phyloP scores from a whole-genome alignment of 306 rosid genomes.

The Cicer pinnatifidum region DNA sequence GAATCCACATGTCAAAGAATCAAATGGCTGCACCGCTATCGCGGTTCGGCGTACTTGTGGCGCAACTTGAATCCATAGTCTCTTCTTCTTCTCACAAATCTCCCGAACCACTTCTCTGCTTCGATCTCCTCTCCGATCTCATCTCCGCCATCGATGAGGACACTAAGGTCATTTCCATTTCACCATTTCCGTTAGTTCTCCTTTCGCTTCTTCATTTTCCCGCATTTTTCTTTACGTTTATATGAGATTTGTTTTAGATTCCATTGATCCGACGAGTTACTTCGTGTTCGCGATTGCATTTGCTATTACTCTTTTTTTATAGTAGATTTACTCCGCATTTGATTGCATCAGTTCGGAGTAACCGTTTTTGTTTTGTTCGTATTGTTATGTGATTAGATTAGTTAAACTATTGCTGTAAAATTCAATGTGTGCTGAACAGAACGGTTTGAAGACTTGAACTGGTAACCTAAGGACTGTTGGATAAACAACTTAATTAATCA shows the following conservation, averaged over 20 bases:
- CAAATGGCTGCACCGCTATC: slow-evolving; percentile 73
- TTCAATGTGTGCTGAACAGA: neutral
- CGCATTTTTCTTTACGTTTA: slow-evolving; percentile 5
- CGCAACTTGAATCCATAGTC: slow-evolving; percentile 94
- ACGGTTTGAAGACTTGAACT: slow-evolving; percentile 6
- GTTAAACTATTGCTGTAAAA: slow-evolving; percentile 13
- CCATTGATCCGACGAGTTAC: slow-evolving; percentile 31
- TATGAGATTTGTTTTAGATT: slow-evolving; percentile 14
- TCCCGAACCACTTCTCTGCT: slow-evolving; percentile 93
- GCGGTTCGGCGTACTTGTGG: slow-evolving; percentile 92
- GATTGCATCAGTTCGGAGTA: slow-evolving; percentile 31
- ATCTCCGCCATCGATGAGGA: slow-evolving; percentile 85
- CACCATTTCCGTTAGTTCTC: neutral
- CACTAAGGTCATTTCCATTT: slow-evolving; percentile 62
- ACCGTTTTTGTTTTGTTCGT: neutral
- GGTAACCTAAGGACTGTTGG: neutral
- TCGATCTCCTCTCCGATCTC: slow-evolving; percentile 99
- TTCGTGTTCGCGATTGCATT: slow-evolving; percentile 9
- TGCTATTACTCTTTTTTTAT: neutral
- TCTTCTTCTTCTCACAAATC: slow-evolving; percentile 78
- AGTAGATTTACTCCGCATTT: slow-evolving; percentile 26
- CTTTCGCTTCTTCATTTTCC: neutral
- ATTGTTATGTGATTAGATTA: slow-evolving; percentile 8
- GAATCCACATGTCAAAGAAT: slow-evolving; percentile 60
- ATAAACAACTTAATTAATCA: neutral